Base-by-base conservation (phyloP, 805 yeast genomes). In the Millerozyma miso region DNA sequence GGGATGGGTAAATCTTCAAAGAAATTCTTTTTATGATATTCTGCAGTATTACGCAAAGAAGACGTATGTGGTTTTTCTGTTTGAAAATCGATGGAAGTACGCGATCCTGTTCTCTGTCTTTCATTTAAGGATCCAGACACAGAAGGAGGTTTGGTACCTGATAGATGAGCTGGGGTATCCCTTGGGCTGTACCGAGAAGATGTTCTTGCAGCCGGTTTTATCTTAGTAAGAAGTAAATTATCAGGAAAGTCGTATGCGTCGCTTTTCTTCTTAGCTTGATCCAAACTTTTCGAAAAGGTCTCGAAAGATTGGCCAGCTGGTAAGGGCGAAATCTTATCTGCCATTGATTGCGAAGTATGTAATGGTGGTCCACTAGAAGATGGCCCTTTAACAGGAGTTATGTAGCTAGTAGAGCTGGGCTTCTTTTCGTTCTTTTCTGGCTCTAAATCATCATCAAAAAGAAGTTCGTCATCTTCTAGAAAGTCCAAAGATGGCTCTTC, bases 221-320 rank as follows among this genome's bases (percentile, higher is more conserved):
- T 34, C 50, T 46, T 53, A 54, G 68, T 68, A 1, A 73, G 63
- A 10, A 83, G 62, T 35, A 85, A 56, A 36, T 71, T 79, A 16
- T 69, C 63, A 1, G 91, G 91, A 53, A 85, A 83, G 54, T 85
- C 93, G 52, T 83, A 85, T 0, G 89, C 88, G 62, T 83, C 88
- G n/a, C 82, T 76, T 56, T 79, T 81, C 52, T 76, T 74, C 58
- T 81, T 81, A 8, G 34, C 14, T 7, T 32, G 15, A 7, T 13
- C 14, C 34, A 32, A 32, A 13, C 17, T n/a, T 13, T 15, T 13
- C n/a, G 34, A 32, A 6, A 32, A 13, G n/a, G 7, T 15, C 10
- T 23, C 10, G 10, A 23, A 23, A 23, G 6, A 7, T 6, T 23
- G 29, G 29, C 29, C 29, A 6, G 6, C 10, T 23, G 6, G 29